Conservation (phyloP, 768 basidiomycete species). For the Cantharellus cinnabarinus region DNA sequence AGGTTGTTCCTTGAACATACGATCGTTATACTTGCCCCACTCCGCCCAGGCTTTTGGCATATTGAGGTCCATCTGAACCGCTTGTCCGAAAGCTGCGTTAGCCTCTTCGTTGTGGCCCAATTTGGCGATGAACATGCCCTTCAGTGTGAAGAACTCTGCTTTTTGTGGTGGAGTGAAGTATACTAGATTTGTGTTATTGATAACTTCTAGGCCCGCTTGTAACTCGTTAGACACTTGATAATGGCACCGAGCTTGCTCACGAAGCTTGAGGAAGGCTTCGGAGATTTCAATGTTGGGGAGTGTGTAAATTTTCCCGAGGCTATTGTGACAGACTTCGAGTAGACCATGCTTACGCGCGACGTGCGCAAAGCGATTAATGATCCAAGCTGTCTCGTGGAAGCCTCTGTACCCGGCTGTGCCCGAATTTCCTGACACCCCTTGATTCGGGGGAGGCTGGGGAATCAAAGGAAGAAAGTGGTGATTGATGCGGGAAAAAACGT, state of each 20-base stretch:
- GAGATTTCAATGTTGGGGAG: constrained; percentile 99
- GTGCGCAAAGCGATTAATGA: constrained; percentile 98
- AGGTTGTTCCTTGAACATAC: constrained; percentile 74
- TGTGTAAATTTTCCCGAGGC: constrained; percentile 93
- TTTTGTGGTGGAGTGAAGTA: constrained; percentile 92
- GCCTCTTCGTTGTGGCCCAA: constrained; percentile 76
- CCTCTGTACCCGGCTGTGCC: constrained; percentile 85
- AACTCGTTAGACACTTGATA: constrained; percentile 90
- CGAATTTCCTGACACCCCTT: constrained; percentile 28
- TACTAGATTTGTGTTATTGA: constrained; percentile 98
- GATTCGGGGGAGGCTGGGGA: constrained; percentile 22
- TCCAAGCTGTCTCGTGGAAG: constrained; percentile 99
- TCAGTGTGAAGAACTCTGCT: constrained; percentile 94
- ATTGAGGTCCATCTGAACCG: constrained; percentile 86
- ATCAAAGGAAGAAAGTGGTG: constrained; percentile 90
- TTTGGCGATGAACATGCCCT: constrained; percentile 94
- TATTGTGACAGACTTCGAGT: constrained; percentile 85
- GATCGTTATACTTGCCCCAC: constrained; percentile 90
- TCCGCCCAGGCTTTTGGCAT: constrained; percentile 97
- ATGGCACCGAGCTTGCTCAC: constrained; percentile 95
- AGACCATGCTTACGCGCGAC: constrained; percentile 94
- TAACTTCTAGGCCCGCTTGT: constrained; percentile 87
- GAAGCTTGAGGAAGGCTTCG: constrained; percentile 94
- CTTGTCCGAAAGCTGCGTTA: constrained; percentile 78
- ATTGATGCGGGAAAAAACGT: constrained; percentile 94